Conservation (phyloP, 2,329 filamentous ascomycete species). For the Aspergillus luchuensis region DNA sequence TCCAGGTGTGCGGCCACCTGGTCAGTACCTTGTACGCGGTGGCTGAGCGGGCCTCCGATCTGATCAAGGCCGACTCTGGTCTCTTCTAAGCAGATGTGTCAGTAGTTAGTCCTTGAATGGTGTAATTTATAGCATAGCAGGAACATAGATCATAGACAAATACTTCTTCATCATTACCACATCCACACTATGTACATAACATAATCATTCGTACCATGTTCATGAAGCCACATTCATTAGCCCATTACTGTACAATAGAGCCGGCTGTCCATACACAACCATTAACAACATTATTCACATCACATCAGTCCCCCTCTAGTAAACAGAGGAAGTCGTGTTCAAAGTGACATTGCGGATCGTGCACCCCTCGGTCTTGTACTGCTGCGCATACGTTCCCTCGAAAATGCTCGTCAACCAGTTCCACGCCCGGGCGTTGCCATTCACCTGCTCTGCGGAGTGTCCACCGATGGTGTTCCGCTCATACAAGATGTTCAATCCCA, state of each 20-base stretch:
- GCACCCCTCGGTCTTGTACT: background rate
- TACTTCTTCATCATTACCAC: background rate
- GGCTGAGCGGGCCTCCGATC: slow-evolving; percentile 34
- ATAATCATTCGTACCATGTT: no score
- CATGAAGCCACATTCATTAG: background rate
- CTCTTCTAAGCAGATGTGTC: background rate
- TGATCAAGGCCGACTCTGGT: slow-evolving; percentile 28
- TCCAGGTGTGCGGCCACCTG: slow-evolving; percentile 35
- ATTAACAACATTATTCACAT: background rate
- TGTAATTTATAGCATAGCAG: no score
- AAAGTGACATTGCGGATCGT: background rate
- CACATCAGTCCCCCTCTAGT: background rate
- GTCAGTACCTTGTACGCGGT: slow-evolving; percentile 36
- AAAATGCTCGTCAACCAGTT: slow-evolving; percentile 13
- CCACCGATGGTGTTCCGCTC: slow-evolving; percentile 30
- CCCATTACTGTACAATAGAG: background rate
- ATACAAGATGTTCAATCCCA: slow-evolving; percentile 26
- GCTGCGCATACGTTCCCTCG: background rate
- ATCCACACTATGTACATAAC: background rate
- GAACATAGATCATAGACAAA: background rate
- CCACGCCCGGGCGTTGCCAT: slow-evolving; percentile 18
- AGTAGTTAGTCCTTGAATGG: background rate
- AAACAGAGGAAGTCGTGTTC: background rate
- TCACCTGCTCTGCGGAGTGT: slow-evolving; percentile 24
- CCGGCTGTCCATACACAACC: background rate